phyloP scores from a whole-genome alignment of 2,329 filamentous ascomycete species.

The Fusarium lyarnte region DNA sequence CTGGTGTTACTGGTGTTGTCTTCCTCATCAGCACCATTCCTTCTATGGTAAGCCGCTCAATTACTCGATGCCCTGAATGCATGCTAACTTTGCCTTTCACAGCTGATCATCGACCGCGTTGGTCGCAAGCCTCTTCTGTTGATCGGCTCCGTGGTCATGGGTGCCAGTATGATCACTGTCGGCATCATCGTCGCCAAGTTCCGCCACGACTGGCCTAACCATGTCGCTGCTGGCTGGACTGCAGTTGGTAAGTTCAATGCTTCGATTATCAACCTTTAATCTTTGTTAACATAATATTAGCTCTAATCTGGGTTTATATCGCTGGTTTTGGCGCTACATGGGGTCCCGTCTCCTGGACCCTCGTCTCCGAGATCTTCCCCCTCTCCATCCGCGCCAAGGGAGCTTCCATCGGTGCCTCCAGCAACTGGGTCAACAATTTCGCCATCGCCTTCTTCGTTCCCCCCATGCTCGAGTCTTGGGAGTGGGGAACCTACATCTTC shows the following conservation, averaged over 20 bases:
- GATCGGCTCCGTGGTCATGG: constrained; percentile 52
- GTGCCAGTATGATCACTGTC: constrained; percentile 29
- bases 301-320: constrained; percentile 59
- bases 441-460: constrained; percentile 57
- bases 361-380: constrained; percentile 59
- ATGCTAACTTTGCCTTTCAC: neutral
- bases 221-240: constrained; percentile 51
- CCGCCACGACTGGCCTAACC: constrained; percentile 40
- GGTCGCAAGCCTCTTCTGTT: constrained; percentile 53
- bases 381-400: constrained; percentile 57
- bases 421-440: constrained; percentile 59
- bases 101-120: constrained; percentile 51
- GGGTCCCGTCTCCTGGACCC: constrained; percentile 59
- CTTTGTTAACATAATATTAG: neutral
- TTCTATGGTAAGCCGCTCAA: constrained; percentile 37
- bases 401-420: constrained; percentile 53
- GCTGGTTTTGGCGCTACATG: constrained; percentile 56
- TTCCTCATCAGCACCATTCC: constrained; percentile 62
- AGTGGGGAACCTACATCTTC: constrained; percentile 67
- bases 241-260: constrained; percentile 40
- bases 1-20: constrained; percentile 75
- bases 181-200: constrained; percentile 35
- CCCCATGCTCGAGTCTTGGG: constrained; percentile 48
- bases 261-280: rapidly evolving
- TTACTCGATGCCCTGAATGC: rapidly evolving